Evolutionary conservation across 1,139 yeast species (phyloP), one percentile per base, ranked within the genome.

Genomic region (Debaryomyces udenii): DNA sequence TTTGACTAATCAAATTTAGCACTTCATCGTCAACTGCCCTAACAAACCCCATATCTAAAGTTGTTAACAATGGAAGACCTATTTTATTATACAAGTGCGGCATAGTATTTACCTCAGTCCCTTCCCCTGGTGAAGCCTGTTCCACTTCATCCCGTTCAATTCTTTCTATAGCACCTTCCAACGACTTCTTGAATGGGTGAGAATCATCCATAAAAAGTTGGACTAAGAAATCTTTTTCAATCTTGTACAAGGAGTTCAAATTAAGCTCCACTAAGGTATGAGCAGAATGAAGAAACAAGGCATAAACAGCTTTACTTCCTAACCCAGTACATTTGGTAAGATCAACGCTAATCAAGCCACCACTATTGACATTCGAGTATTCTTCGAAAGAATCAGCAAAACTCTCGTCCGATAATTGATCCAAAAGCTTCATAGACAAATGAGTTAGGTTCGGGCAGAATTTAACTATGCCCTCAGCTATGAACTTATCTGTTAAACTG

Each of bases 21-120:
- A 81, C 70, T 26, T 71, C 77, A 61, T 89, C 86, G 59, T 87
- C 88, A 4, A 87, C 76, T 15, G 81, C 69, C 38, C 94, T 68
- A 2, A 88, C 88, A 64, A 90, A 90, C 0, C 96, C 93, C 10
- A 80, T 55, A 58, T 90, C 93, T 22, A 86, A 55, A 18, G 79
- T 74, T 0, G 88, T 79, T 39, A 90, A 63, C 29, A 80, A 68
- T 0, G 87, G 87, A 14, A 71, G 56, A 2, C 50, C 37, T 3
- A 66, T 44, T 29, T 58, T 55, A 3, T 52, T 39, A 37, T 44
- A 67, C 38, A 48, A 61, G n/a, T 39, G 38, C 13, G 26, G 31
- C 16, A 26, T 14, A 15, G 10, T 15, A n/a, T 26, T 20, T 2
- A 35, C 26, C 7, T 29, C 37, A 5, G 43, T 38, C 3, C 45